Evolutionary conservation across 768 basidiomycete genomes (phyloP), one percentile per base, ranked within the genome.

Genomic region (Lentinula lateritia): DNA sequence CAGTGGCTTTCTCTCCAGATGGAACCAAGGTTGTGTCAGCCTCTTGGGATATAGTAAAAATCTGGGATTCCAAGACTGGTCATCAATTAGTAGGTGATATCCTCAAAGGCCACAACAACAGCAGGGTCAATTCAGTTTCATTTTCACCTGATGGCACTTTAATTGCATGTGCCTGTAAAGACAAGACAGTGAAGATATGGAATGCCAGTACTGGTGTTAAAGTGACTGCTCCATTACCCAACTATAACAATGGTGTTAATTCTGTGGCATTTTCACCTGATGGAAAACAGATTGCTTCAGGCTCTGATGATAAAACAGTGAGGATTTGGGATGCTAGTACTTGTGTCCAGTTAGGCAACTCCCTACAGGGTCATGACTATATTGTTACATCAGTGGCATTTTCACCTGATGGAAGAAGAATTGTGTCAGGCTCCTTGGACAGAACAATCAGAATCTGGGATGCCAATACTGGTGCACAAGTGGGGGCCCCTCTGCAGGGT

Each of bases 71-170:
- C 16, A 50, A 35, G 41, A 63, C 58, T 35, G 60, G 62, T n/a
- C 28, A 5, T 20, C 6, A 55, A 38, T 28, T 28, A 28, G 20
- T 64, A 8, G 50, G n/a, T 15, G 48, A 52, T 15, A 32, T 50
- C n/a, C 34, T 63, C 0, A 4, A 35, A 18, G 63, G 63, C 4
- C 63, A 64, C 12, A 28, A 28, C 28, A 28, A 28, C 28, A 28
- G 28, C 28, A 55, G 36, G 34, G 23, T 61, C 16, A 13, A 3
- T 1, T 60, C 63, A 12, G 64, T 64, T 28, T 61, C 63, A 35
- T 64, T 59, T 46, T 62, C 65, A 20, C 53, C 61, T 35, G 58
- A 66, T 50, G 64, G 63, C 15, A 53, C 59, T 16, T 43, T 38
- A 15, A 48, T 65, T 45, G 59, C 48, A 9, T 64, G 63, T 9